Base-by-base conservation (phyloP, 1,284 basidiomycete species). In the Violaceomyces palustris region DNA sequence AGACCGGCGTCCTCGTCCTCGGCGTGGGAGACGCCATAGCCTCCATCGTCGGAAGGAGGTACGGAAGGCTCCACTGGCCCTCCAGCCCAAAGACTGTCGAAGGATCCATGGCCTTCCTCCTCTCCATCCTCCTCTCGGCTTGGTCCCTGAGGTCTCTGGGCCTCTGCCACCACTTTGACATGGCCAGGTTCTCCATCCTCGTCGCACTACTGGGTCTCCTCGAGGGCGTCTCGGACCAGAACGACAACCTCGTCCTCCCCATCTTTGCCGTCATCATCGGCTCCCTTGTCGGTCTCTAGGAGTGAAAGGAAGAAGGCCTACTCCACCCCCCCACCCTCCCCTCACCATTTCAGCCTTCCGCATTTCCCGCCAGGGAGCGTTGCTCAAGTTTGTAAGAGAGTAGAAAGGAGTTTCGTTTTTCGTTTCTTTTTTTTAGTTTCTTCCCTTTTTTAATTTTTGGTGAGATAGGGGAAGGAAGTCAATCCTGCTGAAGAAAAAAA, bases 21-120 rank as follows among this genome's bases (percentile, higher is more conserved):
- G 94, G 94, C 1, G 81, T 98, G 27, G 94, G 94, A 8, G 94
- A 99, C 75, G 88, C 92, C 6, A 74, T 94, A 67, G 88, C 94
- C 14, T 94, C 90, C 10, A 84, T 98, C 48, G 81, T 94, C 27
- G 94, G 94, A 14, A 85, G 88, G 64, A 80, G 84, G 29, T 72
- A 88, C 23, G 94, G 93, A 1, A 78, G 78, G 17, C 77, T 83
- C 57, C 80, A 83, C 46, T 98, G 93, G 93, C 88, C 87, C 1
- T 83, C 81, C 21, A 85, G 83, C 9, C 78, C 81, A 21, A 98
- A 98, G 77, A 97, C 93, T 9, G 75, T 96, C 28, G 91, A 97
- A 76, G 93, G 93, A 6, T 89, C 86, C 50, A 69, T 82, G 7
- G 90, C 89, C 6, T 94, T 96, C 72, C 79, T 83, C 11, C 50